Conservation (phyloP, 495 filamentous ascomycete genomes). For the Penicillium coprophilum region DNA sequence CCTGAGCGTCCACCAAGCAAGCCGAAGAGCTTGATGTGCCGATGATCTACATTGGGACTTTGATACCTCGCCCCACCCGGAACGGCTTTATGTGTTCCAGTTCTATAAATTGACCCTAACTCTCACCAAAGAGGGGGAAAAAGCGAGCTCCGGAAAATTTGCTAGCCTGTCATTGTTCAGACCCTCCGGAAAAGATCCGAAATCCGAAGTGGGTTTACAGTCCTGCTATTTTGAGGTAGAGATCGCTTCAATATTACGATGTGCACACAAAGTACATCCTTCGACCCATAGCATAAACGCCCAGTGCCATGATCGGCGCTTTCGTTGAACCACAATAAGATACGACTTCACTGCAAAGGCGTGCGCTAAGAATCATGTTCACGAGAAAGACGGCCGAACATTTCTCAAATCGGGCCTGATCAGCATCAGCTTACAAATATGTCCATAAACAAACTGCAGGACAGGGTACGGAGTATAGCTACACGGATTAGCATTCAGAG, state of each 20-base stretch:
- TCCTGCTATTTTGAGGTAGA: neutral
- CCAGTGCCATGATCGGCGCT: neutral
- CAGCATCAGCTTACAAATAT: neutral
- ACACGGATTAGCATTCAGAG: neutral
- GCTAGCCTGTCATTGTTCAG: neutral
- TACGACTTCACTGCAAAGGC: neutral
- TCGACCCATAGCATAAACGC: neutral
- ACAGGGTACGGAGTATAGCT: too few species aligned
- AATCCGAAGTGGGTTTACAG: neutral
- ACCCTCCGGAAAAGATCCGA: neutral
- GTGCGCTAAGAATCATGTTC: neutral
- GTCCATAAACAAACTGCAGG: neutral
- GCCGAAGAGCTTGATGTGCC: slow-evolving; percentile 3
- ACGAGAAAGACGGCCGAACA: neutral
- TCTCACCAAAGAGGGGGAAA: neutral
- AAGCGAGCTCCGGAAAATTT: neutral
- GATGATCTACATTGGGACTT: slow-evolving; percentile 18
- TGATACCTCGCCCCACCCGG: slow-evolving; percentile 9
- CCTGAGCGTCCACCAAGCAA: neutral
- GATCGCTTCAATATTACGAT: neutral
- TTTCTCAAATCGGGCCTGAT: slow-evolving; percentile 9
- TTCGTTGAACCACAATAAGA: neutral
- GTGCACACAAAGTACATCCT: too few species aligned
- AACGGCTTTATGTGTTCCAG: neutral
- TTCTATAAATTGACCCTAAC: neutral